A percentile compares a stretch with the other conserved stretches of the same genome.
phyloP scores from a whole-genome alignment of 768 basidiomycete species.

The Udeniomyces megalosporus region DNA sequence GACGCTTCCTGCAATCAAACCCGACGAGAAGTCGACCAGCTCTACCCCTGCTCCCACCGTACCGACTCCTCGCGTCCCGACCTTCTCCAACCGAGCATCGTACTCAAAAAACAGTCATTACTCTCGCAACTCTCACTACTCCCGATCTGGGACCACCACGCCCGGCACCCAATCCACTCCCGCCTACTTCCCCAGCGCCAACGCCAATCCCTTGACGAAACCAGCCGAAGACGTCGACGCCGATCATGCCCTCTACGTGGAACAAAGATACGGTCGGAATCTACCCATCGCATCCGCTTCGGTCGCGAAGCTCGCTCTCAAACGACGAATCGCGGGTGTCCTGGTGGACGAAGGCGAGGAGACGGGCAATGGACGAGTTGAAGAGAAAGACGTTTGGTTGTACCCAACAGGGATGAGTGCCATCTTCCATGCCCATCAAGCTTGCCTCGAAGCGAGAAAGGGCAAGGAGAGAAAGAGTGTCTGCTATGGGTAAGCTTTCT shows the following conservation, averaged over 20 bases:
- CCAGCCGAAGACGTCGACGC: slow-evolving; percentile 30
- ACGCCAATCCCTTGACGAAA: slow-evolving; percentile 14
- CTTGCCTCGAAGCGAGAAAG: slow-evolving; percentile 36
- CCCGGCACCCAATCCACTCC: slow-evolving; percentile 12
- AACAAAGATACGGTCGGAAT: slow-evolving; percentile 89
- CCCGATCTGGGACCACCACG: slow-evolving; percentile 9
- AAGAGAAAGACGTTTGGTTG: slow-evolving; percentile 75
- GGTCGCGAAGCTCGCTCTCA: slow-evolving; percentile 70
- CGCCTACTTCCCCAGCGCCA: slow-evolving; percentile 26
- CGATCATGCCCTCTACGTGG: slow-evolving; percentile 62
- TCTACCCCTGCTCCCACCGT: not conserved
- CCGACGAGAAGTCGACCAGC: not conserved
- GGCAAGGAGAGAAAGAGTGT: slow-evolving; percentile 57
- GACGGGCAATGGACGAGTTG: slow-evolving; percentile 34
- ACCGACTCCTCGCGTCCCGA: not conserved
- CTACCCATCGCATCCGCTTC: slow-evolving; percentile 53
- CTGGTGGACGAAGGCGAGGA: slow-evolving; percentile 51
- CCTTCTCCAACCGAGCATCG: not conserved
- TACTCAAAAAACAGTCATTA: slow-evolving; percentile 16
- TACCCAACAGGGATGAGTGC: slow-evolving; percentile 83
- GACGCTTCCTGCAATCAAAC: not conserved
- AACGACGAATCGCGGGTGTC: slow-evolving; percentile 78
- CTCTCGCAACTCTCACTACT: not conserved
- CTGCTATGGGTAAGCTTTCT: slow-evolving; percentile 68
- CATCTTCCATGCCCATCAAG: slow-evolving; percentile 76